Base-by-base conservation (phyloP, 176 grass and related monocot genomes). In the Lolium rigidum region DNA sequence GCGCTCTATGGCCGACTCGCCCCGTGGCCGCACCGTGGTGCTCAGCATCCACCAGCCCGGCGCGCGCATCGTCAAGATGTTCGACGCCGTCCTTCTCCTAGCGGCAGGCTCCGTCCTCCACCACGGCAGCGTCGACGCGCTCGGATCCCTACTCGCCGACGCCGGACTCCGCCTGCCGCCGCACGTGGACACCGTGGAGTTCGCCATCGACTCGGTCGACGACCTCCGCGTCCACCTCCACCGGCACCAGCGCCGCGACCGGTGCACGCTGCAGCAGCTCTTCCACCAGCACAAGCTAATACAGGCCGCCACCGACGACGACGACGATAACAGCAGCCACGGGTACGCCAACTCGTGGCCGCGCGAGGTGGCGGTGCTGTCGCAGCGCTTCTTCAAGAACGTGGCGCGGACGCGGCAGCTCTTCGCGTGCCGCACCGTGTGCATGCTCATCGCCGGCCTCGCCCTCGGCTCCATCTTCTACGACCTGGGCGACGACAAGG, bases 21-120 rank as follows among this genome's bases (percentile, higher is more conserved):
- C 39, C 6, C 3, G 52, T 0, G 87, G 89, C 0, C 77, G 89
- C 8, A 95, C 91, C 1, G 86, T 95, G 47, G 86, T 95, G 77
- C 91, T 95, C 21, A 95, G 89, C 77, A 93, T 95, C 66, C 94
- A 95, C 83, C 94, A 95, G 73, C 94, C 94, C 0, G 89, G 91
- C 0, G 91, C 87, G 50, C 94, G 91, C 31, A 90, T 95, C 6
- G 84, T 93, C 24, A 87, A 92, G 85, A 90, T 91, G 79, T 89
- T 95, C 39, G 87, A 87, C n/a, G 82, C 89, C 0, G 74, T 95
- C 64, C 81, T 95, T 60, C 78, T 95, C 54, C 94, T 95, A 31
- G 91, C 91, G 52, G 87, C 86, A 21, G 91, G 94, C 26, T 80
- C 77, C 38, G 94, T 89, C 5, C 84, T 88, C 76, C 94, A 95